phyloP scores from a whole-genome alignment of 2,329 filamentous ascomycete species.

The Microdochium trichocladiopsis region DNA sequence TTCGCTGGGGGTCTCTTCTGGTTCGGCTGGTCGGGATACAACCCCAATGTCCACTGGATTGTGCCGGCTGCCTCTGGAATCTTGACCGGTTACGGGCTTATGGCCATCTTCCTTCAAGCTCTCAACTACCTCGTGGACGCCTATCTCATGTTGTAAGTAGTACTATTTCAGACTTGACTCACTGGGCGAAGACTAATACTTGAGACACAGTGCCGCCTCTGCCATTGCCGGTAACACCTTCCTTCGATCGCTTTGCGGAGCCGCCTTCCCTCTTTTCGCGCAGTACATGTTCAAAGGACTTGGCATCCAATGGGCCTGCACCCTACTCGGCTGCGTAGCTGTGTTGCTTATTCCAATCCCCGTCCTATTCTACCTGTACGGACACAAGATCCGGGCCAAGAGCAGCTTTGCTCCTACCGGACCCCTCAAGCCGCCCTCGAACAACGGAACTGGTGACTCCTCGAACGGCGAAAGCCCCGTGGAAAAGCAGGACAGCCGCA shows the following conservation, averaged over 20 bases:
- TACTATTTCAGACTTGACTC: not conserved
- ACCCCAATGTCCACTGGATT: constrained; percentile 52
- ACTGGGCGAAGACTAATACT: constrained; percentile 5
- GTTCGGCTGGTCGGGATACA: constrained; percentile 69
- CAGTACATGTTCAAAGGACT: constrained; percentile 60
- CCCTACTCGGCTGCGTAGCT: constrained; percentile 55
- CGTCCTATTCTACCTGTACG: constrained; percentile 55
- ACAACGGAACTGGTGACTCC: constrained; percentile 13
- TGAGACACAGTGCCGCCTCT: constrained; percentile 51
- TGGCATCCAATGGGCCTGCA: constrained; percentile 56
- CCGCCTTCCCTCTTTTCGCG: constrained; percentile 74
- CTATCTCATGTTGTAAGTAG: constrained; percentile 53
- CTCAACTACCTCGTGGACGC: constrained; percentile 78
- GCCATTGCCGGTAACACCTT: constrained; percentile 80
- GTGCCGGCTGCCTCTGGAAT: constrained; percentile 55
- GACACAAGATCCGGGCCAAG: constrained; percentile 45
- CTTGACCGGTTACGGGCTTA: constrained; percentile 67
- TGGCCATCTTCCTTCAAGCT: constrained; percentile 75
- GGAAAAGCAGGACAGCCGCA: constrained; percentile 21
- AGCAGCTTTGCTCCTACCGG: constrained; percentile 49
- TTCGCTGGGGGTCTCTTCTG: constrained; percentile 65
- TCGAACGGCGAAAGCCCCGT: constrained; percentile 8
- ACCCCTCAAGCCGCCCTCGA: constrained; percentile 13
- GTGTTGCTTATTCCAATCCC: constrained; percentile 53
- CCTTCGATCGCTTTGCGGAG: constrained; percentile 69